phyloP scores from a whole-genome alignment of 176 grass and related monocot species.

The Avena eriantha region DNA sequence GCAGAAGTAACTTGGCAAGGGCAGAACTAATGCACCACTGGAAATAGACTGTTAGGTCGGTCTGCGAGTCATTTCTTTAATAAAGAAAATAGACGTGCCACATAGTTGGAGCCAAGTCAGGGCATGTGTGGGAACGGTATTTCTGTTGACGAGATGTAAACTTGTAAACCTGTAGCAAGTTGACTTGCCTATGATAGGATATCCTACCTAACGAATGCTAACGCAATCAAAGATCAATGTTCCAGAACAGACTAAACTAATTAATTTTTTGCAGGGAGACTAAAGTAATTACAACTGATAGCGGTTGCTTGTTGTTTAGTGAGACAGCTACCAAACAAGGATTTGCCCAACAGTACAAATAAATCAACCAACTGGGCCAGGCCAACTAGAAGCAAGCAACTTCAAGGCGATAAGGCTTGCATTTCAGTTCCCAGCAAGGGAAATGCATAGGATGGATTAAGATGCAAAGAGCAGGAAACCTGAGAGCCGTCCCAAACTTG shows the following conservation, averaged over 20 bases:
- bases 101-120: constrained; percentile 48
- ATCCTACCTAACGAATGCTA: constrained; percentile 45
- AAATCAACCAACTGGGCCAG: constrained; percentile 10
- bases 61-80: constrained; percentile 6
- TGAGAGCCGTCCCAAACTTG: constrained; percentile 90
- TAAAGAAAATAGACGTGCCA: neutral
- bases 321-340: constrained; percentile 25
- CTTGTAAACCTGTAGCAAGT: constrained; percentile 50
- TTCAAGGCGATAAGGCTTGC: neutral
- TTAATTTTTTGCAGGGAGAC: neutral
- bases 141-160: constrained; percentile 36
- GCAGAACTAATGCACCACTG: neutral
- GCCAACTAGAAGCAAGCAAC: neutral
- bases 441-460: constrained; percentile 11
- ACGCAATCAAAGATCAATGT: constrained; percentile 54
- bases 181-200: constrained; percentile 42
- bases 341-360: constrained; percentile 27
- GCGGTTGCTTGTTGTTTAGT: constrained; percentile 31
- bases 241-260: constrained; percentile 12
- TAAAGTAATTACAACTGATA: neutral
- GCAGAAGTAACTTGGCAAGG: neutral
- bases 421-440: constrained; percentile 22
- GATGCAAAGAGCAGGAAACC: constrained; percentile 48
- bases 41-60: neutral
- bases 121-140: constrained; percentile 8